Conservation (phyloP, 495 filamentous ascomycete genomes). For the Parmelia sp. region DNA sequence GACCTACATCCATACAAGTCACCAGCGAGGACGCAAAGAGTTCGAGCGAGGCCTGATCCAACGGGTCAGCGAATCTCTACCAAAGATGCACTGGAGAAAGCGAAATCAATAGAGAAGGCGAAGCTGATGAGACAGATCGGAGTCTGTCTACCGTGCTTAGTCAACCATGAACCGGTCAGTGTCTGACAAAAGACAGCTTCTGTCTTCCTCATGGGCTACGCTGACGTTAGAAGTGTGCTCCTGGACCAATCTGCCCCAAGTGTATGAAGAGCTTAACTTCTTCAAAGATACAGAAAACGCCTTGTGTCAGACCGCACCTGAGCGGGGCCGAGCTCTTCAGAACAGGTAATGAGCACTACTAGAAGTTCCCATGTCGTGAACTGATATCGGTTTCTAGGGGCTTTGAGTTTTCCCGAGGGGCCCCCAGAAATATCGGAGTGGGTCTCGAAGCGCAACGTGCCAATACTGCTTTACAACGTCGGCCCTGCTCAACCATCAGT, state of each 20-base stretch:
- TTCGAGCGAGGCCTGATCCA: background rate
- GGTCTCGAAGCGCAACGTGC: background rate
- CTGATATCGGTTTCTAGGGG: background rate
- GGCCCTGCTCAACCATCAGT: background rate
- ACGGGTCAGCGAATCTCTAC: background rate
- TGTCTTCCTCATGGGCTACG: background rate
- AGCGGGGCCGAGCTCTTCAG: background rate
- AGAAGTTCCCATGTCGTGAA: background rate
- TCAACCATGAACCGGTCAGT: background rate
- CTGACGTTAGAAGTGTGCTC: background rate
- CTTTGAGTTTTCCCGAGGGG: slow-evolving; percentile 3
- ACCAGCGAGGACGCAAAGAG: background rate
- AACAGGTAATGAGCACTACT: background rate
- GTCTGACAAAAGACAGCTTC: no score
- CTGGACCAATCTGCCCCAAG: background rate
- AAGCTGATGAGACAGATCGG: background rate
- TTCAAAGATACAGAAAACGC: background rate
- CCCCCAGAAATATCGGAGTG: background rate
- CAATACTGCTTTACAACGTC: background rate
- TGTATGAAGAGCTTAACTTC: background rate
- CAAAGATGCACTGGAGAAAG: background rate
- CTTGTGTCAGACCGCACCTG: slow-evolving; percentile 6
- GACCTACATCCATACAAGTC: background rate
- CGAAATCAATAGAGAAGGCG: background rate
- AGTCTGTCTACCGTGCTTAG: background rate